These are phyloP conservation scores for Brassica hybrid DNA, from an alignment of 441 rosid species.

Conservation along the genomic window DNA sequence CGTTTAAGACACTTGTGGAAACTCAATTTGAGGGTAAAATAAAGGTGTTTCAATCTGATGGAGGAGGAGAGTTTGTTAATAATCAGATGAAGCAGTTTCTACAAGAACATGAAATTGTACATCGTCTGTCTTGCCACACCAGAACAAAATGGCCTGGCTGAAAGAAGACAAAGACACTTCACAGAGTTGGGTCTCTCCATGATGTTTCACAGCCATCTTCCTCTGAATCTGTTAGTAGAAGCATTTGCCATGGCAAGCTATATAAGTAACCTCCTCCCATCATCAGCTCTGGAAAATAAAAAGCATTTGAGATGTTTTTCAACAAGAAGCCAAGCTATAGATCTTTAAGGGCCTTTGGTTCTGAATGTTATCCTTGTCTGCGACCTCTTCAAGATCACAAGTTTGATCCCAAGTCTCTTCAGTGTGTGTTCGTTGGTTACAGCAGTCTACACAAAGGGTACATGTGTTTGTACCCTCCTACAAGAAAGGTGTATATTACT, in stretches of 20 bases:
- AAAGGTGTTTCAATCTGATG: not conserved
- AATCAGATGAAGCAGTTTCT: too few relatives aligned
- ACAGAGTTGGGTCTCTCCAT: not conserved
- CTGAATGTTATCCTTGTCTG: not conserved
- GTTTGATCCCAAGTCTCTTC: not conserved
- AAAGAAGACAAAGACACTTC: not conserved
- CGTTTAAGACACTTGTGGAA: not conserved
- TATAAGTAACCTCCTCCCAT: not conserved
- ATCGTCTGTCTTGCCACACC: not conserved
- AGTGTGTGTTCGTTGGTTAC: not conserved
- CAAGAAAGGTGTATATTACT: not conserved
- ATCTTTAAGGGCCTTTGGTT: not conserved
- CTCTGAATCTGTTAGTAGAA: not conserved
- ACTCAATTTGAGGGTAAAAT: not conserved
- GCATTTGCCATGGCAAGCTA: not conserved
- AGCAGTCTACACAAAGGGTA: not conserved
- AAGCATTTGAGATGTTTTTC: not conserved
- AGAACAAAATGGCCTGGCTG: not conserved
- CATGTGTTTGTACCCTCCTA: not conserved
- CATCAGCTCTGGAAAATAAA: not conserved
- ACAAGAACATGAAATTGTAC: not conserved
- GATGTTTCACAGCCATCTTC: not conserved
- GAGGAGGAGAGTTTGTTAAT: not conserved
- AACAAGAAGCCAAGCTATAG: not conserved
- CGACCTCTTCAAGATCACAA: not conserved